Conservation (phyloP, 192 early-diverging fungal genomes). For the Funneliformis mosseae region DNA sequence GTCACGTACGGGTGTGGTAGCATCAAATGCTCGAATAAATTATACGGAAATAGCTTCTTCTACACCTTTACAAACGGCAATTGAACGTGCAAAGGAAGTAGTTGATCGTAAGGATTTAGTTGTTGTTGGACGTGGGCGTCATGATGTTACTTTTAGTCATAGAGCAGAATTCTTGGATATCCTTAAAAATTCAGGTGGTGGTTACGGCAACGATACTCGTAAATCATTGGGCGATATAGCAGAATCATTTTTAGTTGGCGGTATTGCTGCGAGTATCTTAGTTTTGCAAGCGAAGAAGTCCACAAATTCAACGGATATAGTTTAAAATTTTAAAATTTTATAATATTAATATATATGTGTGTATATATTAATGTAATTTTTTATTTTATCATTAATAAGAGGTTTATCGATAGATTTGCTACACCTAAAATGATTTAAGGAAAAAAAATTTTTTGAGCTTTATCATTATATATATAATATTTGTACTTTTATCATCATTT, state of each 20-base stretch:
- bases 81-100: conserved; percentile 39
- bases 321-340: background rate
- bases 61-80: conserved; percentile 45
- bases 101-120: conserved; percentile 53
- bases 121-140: conserved; percentile 46
- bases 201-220: conserved; percentile 8
- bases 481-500: too few relatives aligned
- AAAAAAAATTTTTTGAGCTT: too few relatives aligned
- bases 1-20: conserved; percentile 9
- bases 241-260: conserved; percentile 18
- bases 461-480: too few relatives aligned
- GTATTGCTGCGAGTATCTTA: conserved; percentile 14
- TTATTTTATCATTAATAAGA: too few relatives aligned
- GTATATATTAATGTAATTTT: too few relatives aligned
- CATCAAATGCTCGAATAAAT: conserved; percentile 36
- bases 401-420: too few relatives aligned
- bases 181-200: conserved; percentile 15
- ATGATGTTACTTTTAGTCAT: conserved; percentile 17
- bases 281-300: conserved; percentile 21
- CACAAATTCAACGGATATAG: background rate
- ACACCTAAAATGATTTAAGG: too few relatives aligned
- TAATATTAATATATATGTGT: too few relatives aligned
- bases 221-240: conserved; percentile 25
- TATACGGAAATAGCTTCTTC: conserved; percentile 36
- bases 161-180: conserved; percentile 23